These are phyloP conservation scores for Macrolepiota dolichaula DNA, from an alignment of 768 basidiomycete species.

Conservation along the genomic window DNA sequence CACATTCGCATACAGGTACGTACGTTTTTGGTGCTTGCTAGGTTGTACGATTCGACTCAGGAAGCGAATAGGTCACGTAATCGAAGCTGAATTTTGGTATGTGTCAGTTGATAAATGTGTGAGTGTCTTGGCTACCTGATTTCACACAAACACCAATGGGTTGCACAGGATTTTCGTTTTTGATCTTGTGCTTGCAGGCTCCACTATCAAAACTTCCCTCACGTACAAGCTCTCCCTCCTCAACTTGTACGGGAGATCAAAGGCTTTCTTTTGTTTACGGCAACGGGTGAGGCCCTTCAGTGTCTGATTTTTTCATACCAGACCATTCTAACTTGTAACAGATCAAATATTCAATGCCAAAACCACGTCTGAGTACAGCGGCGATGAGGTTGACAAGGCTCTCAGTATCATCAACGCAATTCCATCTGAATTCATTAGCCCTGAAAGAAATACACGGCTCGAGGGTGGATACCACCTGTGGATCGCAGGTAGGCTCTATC, in stretches of 20 bases:
- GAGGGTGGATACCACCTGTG: slow-evolving; percentile 1
- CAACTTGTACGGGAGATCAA: slow-evolving; percentile 10
- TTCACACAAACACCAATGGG: background rate
- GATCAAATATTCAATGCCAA: slow-evolving; percentile 12
- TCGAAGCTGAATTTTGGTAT: slow-evolving; percentile 14
- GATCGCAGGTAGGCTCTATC: background rate
- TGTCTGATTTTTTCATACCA: background rate
- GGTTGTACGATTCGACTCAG: background rate
- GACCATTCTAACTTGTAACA: background rate
- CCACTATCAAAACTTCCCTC: slow-evolving; percentile 14
- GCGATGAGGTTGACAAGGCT: slow-evolving; percentile 10
- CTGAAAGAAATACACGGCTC: background rate
- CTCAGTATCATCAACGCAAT: slow-evolving; percentile 3
- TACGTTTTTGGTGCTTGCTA: background rate
- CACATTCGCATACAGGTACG: slow-evolving; percentile 11
- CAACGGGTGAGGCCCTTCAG: slow-evolving; percentile 1
- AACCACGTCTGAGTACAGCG: slow-evolving; percentile 12
- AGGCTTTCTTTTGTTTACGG: slow-evolving; percentile 9
- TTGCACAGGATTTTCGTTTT: background rate
- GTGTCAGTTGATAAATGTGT: background rate
- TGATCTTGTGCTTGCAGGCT: slow-evolving; percentile 3
- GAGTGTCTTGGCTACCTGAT: background rate
- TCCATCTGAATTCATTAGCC: background rate
- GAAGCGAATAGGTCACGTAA: slow-evolving; percentile 6
- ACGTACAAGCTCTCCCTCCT: slow-evolving; percentile 7